Percentiles rank a stretch among this genome's conserved stretches.
phyloP scores from a whole-genome alignment of 768 basidiomycete species.

The Pisolithus orientalis region DNA sequence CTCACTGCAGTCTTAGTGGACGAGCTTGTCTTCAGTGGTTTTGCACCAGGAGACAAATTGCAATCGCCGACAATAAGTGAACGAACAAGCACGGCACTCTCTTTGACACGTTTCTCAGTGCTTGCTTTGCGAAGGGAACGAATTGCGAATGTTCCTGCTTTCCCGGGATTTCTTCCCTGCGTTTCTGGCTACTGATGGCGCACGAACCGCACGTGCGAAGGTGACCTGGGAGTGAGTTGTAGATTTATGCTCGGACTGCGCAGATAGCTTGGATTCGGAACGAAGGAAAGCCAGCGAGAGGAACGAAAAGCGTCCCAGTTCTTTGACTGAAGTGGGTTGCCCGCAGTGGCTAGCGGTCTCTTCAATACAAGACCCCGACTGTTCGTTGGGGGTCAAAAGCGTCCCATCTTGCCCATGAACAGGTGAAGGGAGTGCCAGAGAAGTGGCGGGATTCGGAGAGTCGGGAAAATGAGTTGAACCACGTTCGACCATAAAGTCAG shows the following conservation, averaged over 20 bases:
- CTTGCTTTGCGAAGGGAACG: slow-evolving; percentile 27
- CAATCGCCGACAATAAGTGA: slow-evolving; percentile 61
- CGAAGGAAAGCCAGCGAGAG: slow-evolving; percentile 39
- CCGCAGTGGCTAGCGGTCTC: slow-evolving; percentile 22
- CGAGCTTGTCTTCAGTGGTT: slow-evolving; percentile 32
- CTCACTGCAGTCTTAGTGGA: slow-evolving; percentile 47
- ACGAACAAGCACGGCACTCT: slow-evolving; percentile 58
- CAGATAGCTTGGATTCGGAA: slow-evolving; percentile 22
- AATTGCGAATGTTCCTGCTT: slow-evolving; percentile 26
- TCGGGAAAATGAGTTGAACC: slow-evolving; percentile 10
- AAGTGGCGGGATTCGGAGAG: slow-evolving; percentile 11
- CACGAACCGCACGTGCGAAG: slow-evolving; percentile 9
- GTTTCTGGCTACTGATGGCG: slow-evolving; percentile 31
- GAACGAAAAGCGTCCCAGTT: slow-evolving; percentile 42
- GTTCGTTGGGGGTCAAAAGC: slow-evolving; percentile 9
- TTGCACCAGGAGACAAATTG: slow-evolving; percentile 22
- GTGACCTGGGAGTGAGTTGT: slow-evolving; percentile 2
- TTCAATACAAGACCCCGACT: slow-evolving; percentile 15
- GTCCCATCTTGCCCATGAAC: not conserved
- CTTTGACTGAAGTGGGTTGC: slow-evolving; percentile 9
- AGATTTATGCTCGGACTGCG: slow-evolving; percentile 27
- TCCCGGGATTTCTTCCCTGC: slow-evolving; percentile 36
- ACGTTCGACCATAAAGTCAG: slow-evolving; percentile 3
- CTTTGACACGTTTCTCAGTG: slow-evolving; percentile 55
- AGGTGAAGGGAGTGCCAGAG: slow-evolving; percentile 15